These are phyloP conservation scores for Didymella exigua DNA, from an alignment of 2,329 filamentous ascomycete species.

Conservation along the genomic window DNA sequence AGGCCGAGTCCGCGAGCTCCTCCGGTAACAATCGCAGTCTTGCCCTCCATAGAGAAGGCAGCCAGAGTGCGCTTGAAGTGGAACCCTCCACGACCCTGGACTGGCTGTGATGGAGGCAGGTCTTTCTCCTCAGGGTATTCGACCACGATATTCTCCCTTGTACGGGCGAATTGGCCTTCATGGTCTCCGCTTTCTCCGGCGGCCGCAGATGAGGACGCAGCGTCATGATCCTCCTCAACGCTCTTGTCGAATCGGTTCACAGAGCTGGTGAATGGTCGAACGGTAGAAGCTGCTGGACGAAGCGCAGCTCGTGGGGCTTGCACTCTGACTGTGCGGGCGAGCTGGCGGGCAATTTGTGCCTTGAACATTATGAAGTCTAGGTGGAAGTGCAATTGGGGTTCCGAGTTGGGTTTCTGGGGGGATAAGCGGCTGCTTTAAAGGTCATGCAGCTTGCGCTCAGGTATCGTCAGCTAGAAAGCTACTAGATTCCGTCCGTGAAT, in stretches of 20 bases:
- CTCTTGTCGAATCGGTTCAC: constrained; percentile 37
- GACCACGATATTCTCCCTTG: constrained; percentile 76
- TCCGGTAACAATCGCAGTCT: constrained; percentile 84
- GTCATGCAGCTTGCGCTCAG: constrained; percentile 15
- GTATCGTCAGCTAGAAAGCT: constrained; percentile 18
- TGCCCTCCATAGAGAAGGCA: constrained; percentile 83
- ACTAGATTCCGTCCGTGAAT: constrained; percentile 15
- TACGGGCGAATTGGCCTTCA: constrained; percentile 76
- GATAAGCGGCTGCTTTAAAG: constrained; percentile 10
- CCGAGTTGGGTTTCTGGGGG: neutral
- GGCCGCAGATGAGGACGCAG: constrained; percentile 45
- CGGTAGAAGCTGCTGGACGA: constrained; percentile 24
- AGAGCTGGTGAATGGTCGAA: constrained; percentile 39
- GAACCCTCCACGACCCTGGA: constrained; percentile 76
- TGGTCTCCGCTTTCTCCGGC: constrained; percentile 53
- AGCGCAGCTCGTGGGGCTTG: constrained; percentile 38
- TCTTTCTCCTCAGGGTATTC: constrained; percentile 78
- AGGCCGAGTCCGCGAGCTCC: constrained; percentile 87
- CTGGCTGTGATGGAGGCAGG: constrained; percentile 71
- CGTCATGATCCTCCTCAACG: constrained; percentile 36
- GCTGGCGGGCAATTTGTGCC: constrained; percentile 40
- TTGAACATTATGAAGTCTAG: constrained; percentile 38
- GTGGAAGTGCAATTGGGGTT: neutral
- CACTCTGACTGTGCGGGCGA: constrained; percentile 32
- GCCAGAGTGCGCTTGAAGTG: constrained; percentile 86